Percentiles rank a stretch among this genome's conserved stretches.
These are phyloP conservation scores for Mycosphaerella sp. DNA, from an alignment of 2,329 filamentous ascomycete species.

Conservation along the genomic window DNA sequence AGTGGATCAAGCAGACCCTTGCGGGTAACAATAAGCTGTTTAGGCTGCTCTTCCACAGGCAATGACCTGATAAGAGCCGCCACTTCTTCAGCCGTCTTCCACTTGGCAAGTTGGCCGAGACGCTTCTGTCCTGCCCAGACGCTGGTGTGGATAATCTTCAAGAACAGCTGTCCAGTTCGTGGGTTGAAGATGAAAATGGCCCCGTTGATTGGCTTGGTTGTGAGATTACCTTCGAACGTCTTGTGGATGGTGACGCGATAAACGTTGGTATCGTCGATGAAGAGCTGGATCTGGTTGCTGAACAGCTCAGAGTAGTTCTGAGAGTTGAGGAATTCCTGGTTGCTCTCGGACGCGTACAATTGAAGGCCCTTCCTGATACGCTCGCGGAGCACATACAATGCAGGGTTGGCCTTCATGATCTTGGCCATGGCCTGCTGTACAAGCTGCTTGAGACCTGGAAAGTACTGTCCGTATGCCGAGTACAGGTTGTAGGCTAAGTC, in stretches of 20 bases:
- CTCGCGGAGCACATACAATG: slow-evolving; percentile 90
- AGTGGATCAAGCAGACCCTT: slow-evolving; percentile 96
- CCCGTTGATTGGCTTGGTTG: slow-evolving; percentile 98
- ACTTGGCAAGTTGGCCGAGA: slow-evolving; percentile 95
- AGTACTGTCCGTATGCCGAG: slow-evolving; percentile 97
- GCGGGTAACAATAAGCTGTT: slow-evolving; percentile 95
- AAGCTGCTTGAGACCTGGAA: slow-evolving; percentile 91
- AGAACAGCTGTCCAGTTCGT: slow-evolving; percentile 91
- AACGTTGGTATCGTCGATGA: slow-evolving; percentile 98
- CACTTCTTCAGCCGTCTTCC: slow-evolving; percentile 99
- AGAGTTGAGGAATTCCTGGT: slow-evolving; percentile 98
- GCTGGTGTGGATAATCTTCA: slow-evolving; percentile 99
- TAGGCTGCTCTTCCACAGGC: slow-evolving; percentile 95
- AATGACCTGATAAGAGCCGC: slow-evolving; percentile 91
- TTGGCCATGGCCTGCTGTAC: slow-evolving; percentile 99
- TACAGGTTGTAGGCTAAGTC: slow-evolving; percentile 98
- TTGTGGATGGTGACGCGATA: slow-evolving; percentile 99
- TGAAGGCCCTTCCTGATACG: slow-evolving; percentile 98
- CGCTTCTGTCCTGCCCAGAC: slow-evolving; percentile 99
- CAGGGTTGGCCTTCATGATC: slow-evolving; percentile 99
- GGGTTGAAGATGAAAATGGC: slow-evolving; percentile 99
- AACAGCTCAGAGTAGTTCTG: slow-evolving; percentile 99
- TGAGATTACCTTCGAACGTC: slow-evolving; percentile 98
- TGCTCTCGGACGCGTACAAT: slow-evolving; percentile 95
- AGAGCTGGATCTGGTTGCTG: slow-evolving; percentile 97